Evolutionary conservation across 129 eudicot genomes (phyloP).

Genomic region (Lactuca sativa): DNA sequence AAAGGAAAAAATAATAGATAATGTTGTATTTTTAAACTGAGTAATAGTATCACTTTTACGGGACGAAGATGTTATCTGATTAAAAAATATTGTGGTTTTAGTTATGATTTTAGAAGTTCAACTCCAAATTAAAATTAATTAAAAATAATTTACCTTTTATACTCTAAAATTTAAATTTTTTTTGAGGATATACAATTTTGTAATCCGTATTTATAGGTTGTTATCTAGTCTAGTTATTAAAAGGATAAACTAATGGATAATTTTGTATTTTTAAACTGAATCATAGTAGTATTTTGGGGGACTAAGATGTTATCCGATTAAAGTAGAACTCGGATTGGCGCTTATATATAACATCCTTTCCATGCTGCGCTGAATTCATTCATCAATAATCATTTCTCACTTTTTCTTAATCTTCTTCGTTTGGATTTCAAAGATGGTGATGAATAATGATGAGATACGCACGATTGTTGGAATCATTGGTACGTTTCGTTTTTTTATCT

Average conservation of each 20-base stretch:
- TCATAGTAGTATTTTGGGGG: constrained; percentile 17
- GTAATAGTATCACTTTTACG: constrained; percentile 11
- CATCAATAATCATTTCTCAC: constrained; percentile 13
- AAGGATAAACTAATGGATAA: neutral
- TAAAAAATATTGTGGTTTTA: neutral
- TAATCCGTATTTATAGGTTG: too few species aligned
- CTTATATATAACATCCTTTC: constrained; percentile 10
- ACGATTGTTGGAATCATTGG: constrained; percentile 53
- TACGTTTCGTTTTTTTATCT: constrained; percentile 7
- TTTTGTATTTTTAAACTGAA: neutral
- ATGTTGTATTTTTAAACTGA: neutral
- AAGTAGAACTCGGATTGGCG: constrained; percentile 21
- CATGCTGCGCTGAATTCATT: constrained; percentile 16
- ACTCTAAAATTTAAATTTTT: too few species aligned
- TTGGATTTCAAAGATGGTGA: constrained; percentile 33
- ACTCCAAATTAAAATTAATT: too few species aligned
- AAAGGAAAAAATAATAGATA: neutral
- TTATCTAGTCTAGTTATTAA: too few species aligned
- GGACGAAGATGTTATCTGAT: constrained; percentile 1
- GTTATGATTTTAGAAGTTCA: neutral
- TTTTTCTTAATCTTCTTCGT: constrained; percentile 26
- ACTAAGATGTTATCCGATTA: constrained; percentile 7
- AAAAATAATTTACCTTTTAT: too few species aligned
- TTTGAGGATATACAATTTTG: too few species aligned
- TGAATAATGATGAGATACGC: constrained; percentile 29